These are phyloP conservation scores for Zymoseptoria passerinii DNA, from an alignment of 2,329 filamentous ascomycete genomes.

Conservation along the genomic window DNA sequence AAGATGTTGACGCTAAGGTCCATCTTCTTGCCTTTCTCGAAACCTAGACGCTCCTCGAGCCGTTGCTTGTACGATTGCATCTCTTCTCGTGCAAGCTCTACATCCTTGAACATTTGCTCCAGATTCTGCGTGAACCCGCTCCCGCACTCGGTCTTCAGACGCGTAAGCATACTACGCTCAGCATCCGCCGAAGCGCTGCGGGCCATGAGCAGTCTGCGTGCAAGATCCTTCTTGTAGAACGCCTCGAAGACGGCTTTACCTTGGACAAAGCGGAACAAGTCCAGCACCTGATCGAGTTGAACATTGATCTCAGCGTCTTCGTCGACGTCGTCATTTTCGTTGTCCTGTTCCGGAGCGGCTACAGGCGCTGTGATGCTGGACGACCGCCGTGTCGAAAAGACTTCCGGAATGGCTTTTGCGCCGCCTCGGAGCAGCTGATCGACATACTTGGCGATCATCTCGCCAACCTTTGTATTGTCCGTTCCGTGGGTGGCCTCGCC, in stretches of 20 bases:
- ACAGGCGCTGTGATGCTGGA: slow-evolving; percentile 20
- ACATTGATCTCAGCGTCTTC: slow-evolving; percentile 88
- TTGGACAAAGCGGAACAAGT: slow-evolving; percentile 93
- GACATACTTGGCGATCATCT: slow-evolving; percentile 98
- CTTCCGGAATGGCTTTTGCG: slow-evolving; percentile 68
- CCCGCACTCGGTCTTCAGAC: slow-evolving; percentile 88
- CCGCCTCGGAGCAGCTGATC: slow-evolving; percentile 83
- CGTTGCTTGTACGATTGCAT: slow-evolving; percentile 79
- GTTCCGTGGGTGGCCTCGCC: slow-evolving; percentile 64
- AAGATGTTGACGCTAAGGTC: slow-evolving; percentile 83
- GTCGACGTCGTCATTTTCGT: slow-evolving; percentile 59
- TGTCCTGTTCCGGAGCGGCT: slow-evolving; percentile 50
- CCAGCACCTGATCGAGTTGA: slow-evolving; percentile 84
- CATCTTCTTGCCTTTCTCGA: slow-evolving; percentile 46
- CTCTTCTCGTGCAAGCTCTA: slow-evolving; percentile 85
- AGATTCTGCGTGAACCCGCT: slow-evolving; percentile 92
- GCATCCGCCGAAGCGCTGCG: slow-evolving; percentile 90
- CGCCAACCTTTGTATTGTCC: slow-evolving; percentile 86
- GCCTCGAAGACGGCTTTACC: slow-evolving; percentile 97
- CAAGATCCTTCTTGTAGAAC: slow-evolving; percentile 97
- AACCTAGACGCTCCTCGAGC: slow-evolving; percentile 45
- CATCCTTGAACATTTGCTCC: slow-evolving; percentile 99
- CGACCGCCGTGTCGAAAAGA: slow-evolving; percentile 47
- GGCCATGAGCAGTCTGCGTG: slow-evolving; percentile 79
- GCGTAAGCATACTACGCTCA: slow-evolving; percentile 87